These are phyloP conservation scores for Candida germanica DNA, from an alignment of 805 yeast species.

Conservation along the genomic window DNA sequence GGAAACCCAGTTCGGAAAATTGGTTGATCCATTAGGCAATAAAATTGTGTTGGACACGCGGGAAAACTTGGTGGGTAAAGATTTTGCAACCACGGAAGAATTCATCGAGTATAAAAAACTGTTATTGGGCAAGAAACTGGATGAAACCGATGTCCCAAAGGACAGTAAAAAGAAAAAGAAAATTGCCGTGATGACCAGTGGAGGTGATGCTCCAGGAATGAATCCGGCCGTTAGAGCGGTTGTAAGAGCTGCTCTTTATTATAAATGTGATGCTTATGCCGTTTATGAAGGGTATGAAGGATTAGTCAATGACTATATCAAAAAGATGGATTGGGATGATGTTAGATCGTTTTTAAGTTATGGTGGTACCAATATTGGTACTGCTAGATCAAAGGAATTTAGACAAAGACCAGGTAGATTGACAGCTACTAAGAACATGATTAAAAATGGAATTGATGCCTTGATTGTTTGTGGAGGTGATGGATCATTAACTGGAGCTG, in stretches of 20 bases:
- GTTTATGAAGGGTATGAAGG: slow-evolving; percentile 76
- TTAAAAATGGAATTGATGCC: slow-evolving; percentile 72
- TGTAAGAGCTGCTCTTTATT: slow-evolving; percentile 62
- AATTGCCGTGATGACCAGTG: slow-evolving; percentile 77
- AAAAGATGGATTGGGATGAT: slow-evolving; percentile 67
- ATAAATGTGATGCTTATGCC: slow-evolving; percentile 64
- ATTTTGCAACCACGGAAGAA: slow-evolving; percentile 4
- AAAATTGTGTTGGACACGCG: slow-evolving; percentile 23
- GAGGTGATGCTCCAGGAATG: slow-evolving; percentile 85
- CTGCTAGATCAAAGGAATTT: slow-evolving; percentile 70
- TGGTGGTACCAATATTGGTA: slow-evolving; percentile 80
- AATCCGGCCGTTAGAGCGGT: slow-evolving; percentile 74
- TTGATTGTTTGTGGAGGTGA: slow-evolving; percentile 82
- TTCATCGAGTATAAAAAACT: slow-evolving; percentile 9
- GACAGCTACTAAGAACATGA: slow-evolving; percentile 60
- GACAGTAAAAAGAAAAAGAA: slow-evolving; percentile 30
- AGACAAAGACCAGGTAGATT: slow-evolving; percentile 65
- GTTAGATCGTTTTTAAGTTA: slow-evolving; percentile 67
- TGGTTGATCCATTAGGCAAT: slow-evolving; percentile 37
- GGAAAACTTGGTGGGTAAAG: slow-evolving; percentile 10
- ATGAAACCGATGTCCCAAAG: not conserved
- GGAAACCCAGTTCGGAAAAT: slow-evolving; percentile 16
- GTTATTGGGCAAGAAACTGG: not conserved
- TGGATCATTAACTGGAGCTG: slow-evolving; percentile 82
- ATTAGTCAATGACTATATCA: slow-evolving; percentile 53